Evolutionary conservation across 768 basidiomycete species (phyloP).

Genomic region (Termitomyces sp.): DNA sequence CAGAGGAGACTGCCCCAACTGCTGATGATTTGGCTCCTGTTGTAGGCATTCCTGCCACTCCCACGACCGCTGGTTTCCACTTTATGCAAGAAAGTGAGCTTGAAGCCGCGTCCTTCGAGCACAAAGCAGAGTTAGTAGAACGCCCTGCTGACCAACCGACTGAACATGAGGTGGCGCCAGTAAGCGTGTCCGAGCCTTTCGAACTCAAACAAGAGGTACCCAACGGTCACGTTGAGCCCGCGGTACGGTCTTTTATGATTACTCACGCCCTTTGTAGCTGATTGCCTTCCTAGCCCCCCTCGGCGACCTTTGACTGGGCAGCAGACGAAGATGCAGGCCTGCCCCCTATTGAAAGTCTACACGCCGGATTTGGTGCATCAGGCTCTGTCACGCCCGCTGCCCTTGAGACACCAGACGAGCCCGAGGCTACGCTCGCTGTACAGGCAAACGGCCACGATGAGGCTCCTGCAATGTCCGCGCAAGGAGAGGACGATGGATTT

Average conservation of each 20-base stretch:
- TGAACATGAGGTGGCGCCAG: conserved; percentile 17
- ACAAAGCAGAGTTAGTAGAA: conserved; percentile 53
- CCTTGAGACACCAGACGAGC: conserved; percentile 19
- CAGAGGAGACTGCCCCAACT: conserved; percentile 1
- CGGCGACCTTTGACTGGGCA: conserved; percentile 71
- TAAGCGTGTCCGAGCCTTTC: conserved; percentile 8
- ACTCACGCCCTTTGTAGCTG: neutral
- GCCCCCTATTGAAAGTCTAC: conserved; percentile 71
- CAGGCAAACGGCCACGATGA: conserved; percentile 25
- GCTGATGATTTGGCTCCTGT: conserved; percentile 24
- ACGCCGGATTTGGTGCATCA: conserved; percentile 73
- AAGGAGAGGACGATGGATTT: conserved; percentile 62
- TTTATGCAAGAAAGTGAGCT: conserved; percentile 84
- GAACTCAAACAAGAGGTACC: conserved; percentile 10
- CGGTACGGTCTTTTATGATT: conserved; percentile 1
- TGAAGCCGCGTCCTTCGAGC: conserved; percentile 48
- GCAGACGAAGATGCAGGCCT: conserved; percentile 75
- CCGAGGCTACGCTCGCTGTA: conserved; percentile 19
- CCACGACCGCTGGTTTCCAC: conserved; percentile 54
- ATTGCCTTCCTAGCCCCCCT: conserved; percentile 8
- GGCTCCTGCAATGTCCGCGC: conserved; percentile 16
- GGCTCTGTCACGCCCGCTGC: conserved; percentile 60
- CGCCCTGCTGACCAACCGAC: conserved; percentile 26
- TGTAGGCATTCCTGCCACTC: conserved; percentile 34
- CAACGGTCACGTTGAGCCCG: conserved; percentile 14